A percentile compares a stretch with the other conserved stretches of the same genome.
phyloP scores from a whole-genome alignment of 345 rosid species.

The Pelargonium nanum region DNA sequence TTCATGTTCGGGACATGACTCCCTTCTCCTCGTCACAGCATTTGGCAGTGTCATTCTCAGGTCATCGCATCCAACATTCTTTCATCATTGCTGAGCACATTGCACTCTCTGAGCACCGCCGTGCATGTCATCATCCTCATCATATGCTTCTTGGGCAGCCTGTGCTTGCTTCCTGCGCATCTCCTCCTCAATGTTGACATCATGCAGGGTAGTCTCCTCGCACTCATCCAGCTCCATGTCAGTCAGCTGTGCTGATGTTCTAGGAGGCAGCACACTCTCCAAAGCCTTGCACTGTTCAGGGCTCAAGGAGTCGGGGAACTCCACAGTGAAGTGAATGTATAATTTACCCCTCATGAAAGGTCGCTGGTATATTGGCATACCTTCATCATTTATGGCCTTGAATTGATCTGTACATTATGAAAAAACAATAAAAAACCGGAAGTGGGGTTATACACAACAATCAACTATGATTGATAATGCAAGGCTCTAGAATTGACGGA shows the following conservation, averaged over 20 bases:
- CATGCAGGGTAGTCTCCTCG: constrained; percentile 64
- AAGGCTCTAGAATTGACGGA: no score
- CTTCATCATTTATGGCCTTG: constrained; percentile 68
- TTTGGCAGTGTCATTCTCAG: neutral
- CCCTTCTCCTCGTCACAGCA: no score
- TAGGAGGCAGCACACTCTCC: constrained; percentile 41
- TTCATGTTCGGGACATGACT: no score
- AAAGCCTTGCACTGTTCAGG: constrained; percentile 44
- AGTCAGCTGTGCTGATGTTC: constrained; percentile 32
- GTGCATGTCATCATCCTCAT: constrained; percentile 46
- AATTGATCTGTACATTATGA: constrained; percentile 28
- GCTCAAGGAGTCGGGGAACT: constrained; percentile 40
- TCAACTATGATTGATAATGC: no score
- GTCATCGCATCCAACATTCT: neutral
- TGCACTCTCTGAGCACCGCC: constrained; percentile 52
- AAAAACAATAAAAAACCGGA: no score
- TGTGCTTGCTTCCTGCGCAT: constrained; percentile 31
- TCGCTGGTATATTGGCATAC: constrained; percentile 61
- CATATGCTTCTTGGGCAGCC: constrained; percentile 31
- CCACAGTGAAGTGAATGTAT: constrained; percentile 57
- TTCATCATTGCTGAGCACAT: constrained; percentile 46
- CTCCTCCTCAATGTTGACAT: constrained; percentile 59
- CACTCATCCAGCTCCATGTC: constrained; percentile 74
- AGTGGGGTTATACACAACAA: no score
- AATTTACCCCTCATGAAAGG: constrained; percentile 75